Percentiles rank a stretch among this genome's conserved stretches.
Evolutionary conservation across 2,329 filamentous ascomycete genomes (phyloP).

Genomic region (Reticulascus tulasneorum): DNA sequence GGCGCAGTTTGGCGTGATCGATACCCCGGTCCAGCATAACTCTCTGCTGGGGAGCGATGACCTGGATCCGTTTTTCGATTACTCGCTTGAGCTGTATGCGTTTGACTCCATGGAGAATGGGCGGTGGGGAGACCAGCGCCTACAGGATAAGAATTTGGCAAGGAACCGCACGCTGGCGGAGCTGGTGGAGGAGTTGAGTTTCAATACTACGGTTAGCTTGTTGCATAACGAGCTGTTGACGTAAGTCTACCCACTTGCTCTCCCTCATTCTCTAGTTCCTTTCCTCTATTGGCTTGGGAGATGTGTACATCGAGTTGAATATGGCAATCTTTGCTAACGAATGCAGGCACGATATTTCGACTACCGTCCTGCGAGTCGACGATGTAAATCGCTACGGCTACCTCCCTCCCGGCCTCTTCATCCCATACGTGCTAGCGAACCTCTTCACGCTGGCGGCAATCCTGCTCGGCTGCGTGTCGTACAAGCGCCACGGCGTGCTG

Average conservation of each 20-base stretch:
- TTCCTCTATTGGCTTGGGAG: no score
- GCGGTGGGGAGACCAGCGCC: not conserved
- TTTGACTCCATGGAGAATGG: not conserved
- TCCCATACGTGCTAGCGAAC: conserved; percentile 3
- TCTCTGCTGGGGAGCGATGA: conserved; percentile 2
- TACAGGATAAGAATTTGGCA: conserved; percentile 4
- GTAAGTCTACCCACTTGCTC: not conserved
- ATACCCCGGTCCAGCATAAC: conserved; percentile 3
- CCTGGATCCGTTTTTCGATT: conserved; percentile 6
- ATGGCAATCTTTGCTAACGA: no score
- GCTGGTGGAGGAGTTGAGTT: conserved; percentile 4
- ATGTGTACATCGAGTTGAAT: no score
- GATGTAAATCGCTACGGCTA: conserved; percentile 8
- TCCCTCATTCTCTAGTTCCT: not conserved
- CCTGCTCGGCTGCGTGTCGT: not conserved
- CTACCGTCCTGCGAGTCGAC: not conserved
- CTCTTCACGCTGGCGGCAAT: not conserved
- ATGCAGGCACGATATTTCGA: not conserved
- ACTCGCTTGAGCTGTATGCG: not conserved
- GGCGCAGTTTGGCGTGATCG: conserved; percentile 5
- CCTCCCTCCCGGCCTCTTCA: not conserved
- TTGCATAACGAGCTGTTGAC: conserved; percentile 5
- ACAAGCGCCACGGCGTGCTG: not conserved
- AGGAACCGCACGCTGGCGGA: not conserved
- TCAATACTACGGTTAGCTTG: conserved; percentile 6